Evolutionary conservation across 2,329 filamentous ascomycete genomes (phyloP).

Genomic region (Tolypocladium inflatum): DNA sequence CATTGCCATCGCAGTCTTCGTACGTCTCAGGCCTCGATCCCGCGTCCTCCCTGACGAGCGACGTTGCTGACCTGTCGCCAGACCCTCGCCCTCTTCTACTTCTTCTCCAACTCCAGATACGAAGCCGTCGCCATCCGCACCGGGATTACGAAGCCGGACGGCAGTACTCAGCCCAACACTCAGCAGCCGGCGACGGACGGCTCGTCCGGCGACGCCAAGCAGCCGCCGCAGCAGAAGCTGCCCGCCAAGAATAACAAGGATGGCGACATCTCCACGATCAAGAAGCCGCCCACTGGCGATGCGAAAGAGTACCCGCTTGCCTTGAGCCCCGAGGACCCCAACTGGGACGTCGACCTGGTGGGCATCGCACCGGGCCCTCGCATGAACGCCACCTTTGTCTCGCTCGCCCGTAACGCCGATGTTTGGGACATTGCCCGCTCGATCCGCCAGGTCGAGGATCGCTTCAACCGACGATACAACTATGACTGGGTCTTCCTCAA

Average conservation of each 20-base stretch:
- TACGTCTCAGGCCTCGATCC: constrained; percentile 35
- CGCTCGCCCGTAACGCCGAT: constrained; percentile 84
- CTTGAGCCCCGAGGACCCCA: constrained; percentile 40
- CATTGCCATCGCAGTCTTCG: constrained; percentile 75
- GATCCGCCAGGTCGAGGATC: constrained; percentile 93
- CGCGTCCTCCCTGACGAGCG: neutral
- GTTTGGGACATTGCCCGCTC: constrained; percentile 95
- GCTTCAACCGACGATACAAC: constrained; percentile 93
- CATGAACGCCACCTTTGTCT: constrained; percentile 97
- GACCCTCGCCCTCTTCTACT: constrained; percentile 68
- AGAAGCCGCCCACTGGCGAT: constrained; percentile 13
- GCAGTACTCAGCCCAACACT: neutral
- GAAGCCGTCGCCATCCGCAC: constrained; percentile 24
- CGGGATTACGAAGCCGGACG: neutral
- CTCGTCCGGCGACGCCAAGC: neutral
- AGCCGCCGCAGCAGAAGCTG: constrained; percentile 5
- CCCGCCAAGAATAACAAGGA: constrained; percentile 11
- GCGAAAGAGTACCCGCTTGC: constrained; percentile 36
- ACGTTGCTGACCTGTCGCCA: constrained; percentile 23
- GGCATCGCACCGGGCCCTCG: constrained; percentile 55
- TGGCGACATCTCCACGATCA: constrained; percentile 13
- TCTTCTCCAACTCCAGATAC: constrained; percentile 56
- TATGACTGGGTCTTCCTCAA: constrained; percentile 99
- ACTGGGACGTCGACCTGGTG: constrained; percentile 41
- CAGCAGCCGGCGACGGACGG: neutral